A percentile compares a stretch with the other conserved stretches of the same genome.
phyloP scores from a whole-genome alignment of 148 eudicot genomes.

The Silene latifolia region DNA sequence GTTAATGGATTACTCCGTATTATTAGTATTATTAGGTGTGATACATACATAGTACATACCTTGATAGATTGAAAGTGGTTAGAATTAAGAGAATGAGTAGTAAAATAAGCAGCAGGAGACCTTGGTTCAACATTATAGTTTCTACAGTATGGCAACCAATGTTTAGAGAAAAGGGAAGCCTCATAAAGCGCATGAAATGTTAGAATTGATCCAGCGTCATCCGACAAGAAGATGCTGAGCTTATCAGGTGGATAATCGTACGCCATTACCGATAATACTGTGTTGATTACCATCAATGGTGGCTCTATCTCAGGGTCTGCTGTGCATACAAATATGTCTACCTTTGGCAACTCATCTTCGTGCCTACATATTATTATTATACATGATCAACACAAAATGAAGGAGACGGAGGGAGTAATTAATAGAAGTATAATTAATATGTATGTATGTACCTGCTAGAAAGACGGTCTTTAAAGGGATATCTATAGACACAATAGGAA shows the following conservation, averaged over 20 bases:
- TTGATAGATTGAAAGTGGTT: constrained; percentile 37
- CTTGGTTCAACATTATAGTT: constrained; percentile 56
- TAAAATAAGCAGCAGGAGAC: constrained; percentile 66
- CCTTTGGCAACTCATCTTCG: constrained; percentile 44
- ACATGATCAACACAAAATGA: too few relatives aligned
- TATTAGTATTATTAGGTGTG: too few relatives aligned
- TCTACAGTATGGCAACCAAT: constrained; percentile 75
- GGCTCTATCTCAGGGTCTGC: too few relatives aligned
- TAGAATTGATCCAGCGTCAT: constrained; percentile 71
- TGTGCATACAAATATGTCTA: constrained; percentile 73
- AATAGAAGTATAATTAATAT: neutral
- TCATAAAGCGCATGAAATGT: constrained; percentile 79
- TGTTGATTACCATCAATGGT: constrained; percentile 63
- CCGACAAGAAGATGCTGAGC: constrained; percentile 64
- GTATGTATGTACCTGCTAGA: constrained; percentile 37
- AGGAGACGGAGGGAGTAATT: too few relatives aligned
- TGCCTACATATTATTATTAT: too few relatives aligned
- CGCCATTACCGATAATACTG: constrained; percentile 70
- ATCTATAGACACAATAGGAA: constrained; percentile 45
- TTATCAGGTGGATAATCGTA: constrained; percentile 59
- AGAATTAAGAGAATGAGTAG: constrained; percentile 21
- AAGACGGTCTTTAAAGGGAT: constrained; percentile 59
- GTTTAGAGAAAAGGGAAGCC: constrained; percentile 40
- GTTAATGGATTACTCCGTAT: too few relatives aligned
- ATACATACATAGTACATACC: too few relatives aligned